Evolutionary conservation across 371 early-diverging fungal genomes (phyloP).

Genomic region (Conidiobolus incongruus): DNA sequence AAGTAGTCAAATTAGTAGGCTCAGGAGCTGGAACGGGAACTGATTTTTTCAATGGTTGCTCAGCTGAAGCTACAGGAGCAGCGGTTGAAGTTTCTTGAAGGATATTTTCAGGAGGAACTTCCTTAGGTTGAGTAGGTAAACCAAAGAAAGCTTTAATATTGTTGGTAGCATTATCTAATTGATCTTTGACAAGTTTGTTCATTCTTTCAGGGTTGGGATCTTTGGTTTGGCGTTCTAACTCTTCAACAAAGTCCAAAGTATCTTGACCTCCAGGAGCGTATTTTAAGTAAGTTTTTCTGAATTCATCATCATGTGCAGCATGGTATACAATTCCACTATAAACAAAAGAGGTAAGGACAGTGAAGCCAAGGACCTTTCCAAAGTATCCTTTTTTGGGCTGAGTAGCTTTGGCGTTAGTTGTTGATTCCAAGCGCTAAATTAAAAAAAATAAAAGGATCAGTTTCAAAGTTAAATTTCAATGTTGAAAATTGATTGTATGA

Average conservation of each 20-base stretch:
- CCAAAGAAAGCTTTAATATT: background rate
- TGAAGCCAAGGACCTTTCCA: background rate
- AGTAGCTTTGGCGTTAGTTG: no score
- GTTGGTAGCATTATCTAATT: background rate
- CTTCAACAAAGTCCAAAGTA: background rate
- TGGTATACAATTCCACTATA: background rate
- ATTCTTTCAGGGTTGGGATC: background rate
- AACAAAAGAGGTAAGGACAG: background rate
- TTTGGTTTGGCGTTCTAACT: background rate
- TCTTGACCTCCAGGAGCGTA: background rate
- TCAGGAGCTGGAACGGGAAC: no score
- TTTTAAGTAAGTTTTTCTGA: background rate
- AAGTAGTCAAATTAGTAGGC: no score
- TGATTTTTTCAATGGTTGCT: background rate
- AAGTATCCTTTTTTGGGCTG: background rate
- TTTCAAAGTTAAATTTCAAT: no score
- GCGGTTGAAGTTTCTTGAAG: background rate
- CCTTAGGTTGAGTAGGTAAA: background rate
- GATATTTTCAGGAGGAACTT: background rate
- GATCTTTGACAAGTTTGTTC: background rate
- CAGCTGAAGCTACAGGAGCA: background rate
- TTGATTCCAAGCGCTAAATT: no score
- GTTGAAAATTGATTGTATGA: no score
- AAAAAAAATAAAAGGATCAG: no score
- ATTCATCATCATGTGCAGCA: background rate